Percentiles rank a stretch among this genome's conserved stretches.
phyloP scores from a whole-genome alignment of 495 filamentous ascomycete species.

The Trichoderma orchidacearum region DNA sequence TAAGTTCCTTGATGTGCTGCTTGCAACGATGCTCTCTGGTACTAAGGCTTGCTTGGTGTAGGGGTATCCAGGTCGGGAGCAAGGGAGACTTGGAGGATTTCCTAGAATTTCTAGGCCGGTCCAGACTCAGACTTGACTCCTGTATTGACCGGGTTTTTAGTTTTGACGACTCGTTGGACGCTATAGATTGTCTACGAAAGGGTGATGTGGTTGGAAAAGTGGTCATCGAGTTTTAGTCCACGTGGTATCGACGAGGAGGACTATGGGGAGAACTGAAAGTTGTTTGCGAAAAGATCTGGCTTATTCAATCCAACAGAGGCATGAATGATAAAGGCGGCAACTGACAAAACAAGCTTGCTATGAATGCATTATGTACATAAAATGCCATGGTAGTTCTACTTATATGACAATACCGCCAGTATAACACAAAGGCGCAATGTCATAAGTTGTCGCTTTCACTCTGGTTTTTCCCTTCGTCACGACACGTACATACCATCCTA shows the following conservation, averaged over 20 bases:
- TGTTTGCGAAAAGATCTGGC: neutral
- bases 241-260: no score
- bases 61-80: constrained; percentile 27
- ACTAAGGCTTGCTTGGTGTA: neutral
- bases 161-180: constrained; percentile 23
- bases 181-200: constrained; percentile 22
- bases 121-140: constrained; percentile 14
- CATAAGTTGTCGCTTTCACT: neutral
- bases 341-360: neutral
- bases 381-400: neutral
- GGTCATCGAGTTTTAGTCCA: constrained; percentile 13
- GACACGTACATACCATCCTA: neutral
- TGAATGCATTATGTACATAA: neutral
- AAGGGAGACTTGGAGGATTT: constrained; percentile 23
- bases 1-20: constrained; percentile 10
- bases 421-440: neutral
- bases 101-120: constrained; percentile 12
- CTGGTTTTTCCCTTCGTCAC: neutral
- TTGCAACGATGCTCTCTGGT: neutral
- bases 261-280: neutral
- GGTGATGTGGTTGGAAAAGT: constrained; percentile 25
- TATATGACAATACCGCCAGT: neutral
- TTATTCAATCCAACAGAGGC: neutral
- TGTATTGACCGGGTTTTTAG: constrained; percentile 17
- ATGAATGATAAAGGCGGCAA: no score